Percentiles rank a stretch among this genome's conserved stretches.
Evolutionary conservation across 148 eudicot genomes (phyloP).

Genomic region (Rheum nobile): DNA sequence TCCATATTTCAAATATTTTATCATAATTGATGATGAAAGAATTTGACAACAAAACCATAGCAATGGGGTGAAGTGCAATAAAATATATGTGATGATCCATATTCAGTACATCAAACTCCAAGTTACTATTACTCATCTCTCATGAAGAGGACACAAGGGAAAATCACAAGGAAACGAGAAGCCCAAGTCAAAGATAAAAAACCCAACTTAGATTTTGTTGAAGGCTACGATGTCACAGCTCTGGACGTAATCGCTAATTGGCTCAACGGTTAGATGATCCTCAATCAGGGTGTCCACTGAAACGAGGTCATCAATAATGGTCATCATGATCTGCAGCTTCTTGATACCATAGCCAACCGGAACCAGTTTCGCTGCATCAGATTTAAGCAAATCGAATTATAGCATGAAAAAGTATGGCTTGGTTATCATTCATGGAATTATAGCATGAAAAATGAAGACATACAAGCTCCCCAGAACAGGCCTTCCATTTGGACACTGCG

Average conservation of each 20-base stretch:
- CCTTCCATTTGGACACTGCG: slow-evolving; percentile 78
- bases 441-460: slow-evolving; percentile 1
- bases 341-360: slow-evolving; percentile 90
- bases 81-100: neutral
- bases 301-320: slow-evolving; percentile 84
- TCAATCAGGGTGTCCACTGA: slow-evolving; percentile 77
- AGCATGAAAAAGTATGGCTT: neutral
- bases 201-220: slow-evolving; percentile 63
- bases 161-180: neutral
- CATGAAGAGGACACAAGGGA: neutral
- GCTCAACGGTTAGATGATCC: slow-evolving; percentile 66
- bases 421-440: neutral
- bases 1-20: no score
- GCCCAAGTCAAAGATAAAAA: neutral
- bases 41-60: neutral
- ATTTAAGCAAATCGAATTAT: neutral
- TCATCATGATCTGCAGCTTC: slow-evolving; percentile 83
- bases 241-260: slow-evolving; percentile 70
- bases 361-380: slow-evolving; percentile 71
- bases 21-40: neutral
- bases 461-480: slow-evolving; percentile 96
- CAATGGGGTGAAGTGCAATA: neutral
- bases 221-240: slow-evolving; percentile 95
- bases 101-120: neutral
- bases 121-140: neutral